Percentiles rank a stretch among this genome's conserved stretches.
phyloP scores from a whole-genome alignment of 768 basidiomycete species.

The Tricholoma terreum region DNA sequence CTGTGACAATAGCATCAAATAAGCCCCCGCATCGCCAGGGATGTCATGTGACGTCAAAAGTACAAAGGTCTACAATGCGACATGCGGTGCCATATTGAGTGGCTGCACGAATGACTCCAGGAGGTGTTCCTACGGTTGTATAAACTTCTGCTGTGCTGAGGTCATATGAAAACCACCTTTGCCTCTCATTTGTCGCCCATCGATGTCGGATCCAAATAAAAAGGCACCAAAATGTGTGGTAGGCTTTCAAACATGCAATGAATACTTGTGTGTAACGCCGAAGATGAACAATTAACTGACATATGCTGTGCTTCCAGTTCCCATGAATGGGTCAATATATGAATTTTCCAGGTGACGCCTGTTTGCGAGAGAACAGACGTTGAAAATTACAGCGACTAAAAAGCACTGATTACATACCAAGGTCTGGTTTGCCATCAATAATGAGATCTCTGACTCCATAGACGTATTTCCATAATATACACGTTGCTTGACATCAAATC shows the following conservation, averaged over 20 bases:
- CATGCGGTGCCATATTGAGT: slow-evolving; percentile 75
- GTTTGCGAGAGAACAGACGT: neutral
- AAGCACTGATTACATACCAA: slow-evolving; percentile 45
- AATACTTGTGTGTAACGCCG: no score
- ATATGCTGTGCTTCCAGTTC: slow-evolving; percentile 90
- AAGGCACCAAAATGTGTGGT: slow-evolving; percentile 84
- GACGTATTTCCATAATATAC: slow-evolving; percentile 92
- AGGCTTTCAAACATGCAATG: slow-evolving; percentile 44
- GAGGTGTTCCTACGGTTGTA: slow-evolving; percentile 33
- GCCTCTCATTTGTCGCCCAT: slow-evolving; percentile 95
- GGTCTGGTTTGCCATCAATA: slow-evolving; percentile 96
- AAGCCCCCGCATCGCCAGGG: slow-evolving; percentile 88
- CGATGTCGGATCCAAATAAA: slow-evolving; percentile 92
- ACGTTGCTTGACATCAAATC: slow-evolving; percentile 87
- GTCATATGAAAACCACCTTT: slow-evolving; percentile 50
- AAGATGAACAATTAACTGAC: slow-evolving; percentile 37
- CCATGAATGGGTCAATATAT: slow-evolving; percentile 96
- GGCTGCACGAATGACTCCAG: slow-evolving; percentile 80
- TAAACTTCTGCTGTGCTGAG: neutral
- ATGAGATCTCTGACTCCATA: slow-evolving; percentile 95
- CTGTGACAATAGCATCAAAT: slow-evolving; percentile 93
- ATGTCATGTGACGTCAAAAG: slow-evolving; percentile 89
- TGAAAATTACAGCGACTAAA: neutral
- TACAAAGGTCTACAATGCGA: slow-evolving; percentile 78
- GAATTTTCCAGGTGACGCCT: slow-evolving; percentile 87